A percentile compares a stretch with the other conserved stretches of the same genome.
Evolutionary conservation across 371 early-diverging fungal species (phyloP).

Genomic region (Circinella minor): DNA sequence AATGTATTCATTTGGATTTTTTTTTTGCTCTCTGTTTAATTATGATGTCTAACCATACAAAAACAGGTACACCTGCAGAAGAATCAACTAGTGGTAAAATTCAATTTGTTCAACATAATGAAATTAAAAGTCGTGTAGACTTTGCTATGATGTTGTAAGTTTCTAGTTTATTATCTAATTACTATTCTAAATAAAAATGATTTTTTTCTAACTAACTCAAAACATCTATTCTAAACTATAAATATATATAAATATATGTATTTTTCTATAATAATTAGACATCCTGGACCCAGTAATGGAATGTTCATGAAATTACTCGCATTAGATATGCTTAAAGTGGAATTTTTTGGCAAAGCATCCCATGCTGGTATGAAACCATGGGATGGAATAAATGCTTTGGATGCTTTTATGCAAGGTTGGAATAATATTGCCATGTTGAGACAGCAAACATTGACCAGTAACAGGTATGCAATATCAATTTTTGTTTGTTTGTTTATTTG

Average conservation of each 20-base stretch:
- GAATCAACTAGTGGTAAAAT: constrained; percentile 78
- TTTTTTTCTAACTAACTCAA: too few species aligned
- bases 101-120: constrained; percentile 62
- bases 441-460: constrained; percentile 68
- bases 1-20: background rate
- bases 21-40: too few species aligned
- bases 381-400: constrained; percentile 80
- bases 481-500: background rate
- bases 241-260: too few species aligned
- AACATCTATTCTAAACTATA: too few species aligned
- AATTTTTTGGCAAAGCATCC: constrained; percentile 67
- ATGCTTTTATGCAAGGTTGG: constrained; percentile 67
- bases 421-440: constrained; percentile 68
- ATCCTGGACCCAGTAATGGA: constrained; percentile 35
- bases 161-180: background rate
- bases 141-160: constrained; percentile 77
- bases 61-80: constrained; percentile 74
- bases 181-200: background rate
- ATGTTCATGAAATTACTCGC: constrained; percentile 44
- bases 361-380: constrained; percentile 64
- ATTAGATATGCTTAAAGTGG: constrained; percentile 47
- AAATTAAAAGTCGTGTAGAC: constrained; percentile 62
- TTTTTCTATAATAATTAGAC: constrained; percentile 18
- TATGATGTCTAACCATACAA: background rate
- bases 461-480: constrained; percentile 33